Evolutionary conservation across 495 filamentous ascomycete genomes (phyloP).

Genomic region (Venustampulla echinocandica): DNA sequence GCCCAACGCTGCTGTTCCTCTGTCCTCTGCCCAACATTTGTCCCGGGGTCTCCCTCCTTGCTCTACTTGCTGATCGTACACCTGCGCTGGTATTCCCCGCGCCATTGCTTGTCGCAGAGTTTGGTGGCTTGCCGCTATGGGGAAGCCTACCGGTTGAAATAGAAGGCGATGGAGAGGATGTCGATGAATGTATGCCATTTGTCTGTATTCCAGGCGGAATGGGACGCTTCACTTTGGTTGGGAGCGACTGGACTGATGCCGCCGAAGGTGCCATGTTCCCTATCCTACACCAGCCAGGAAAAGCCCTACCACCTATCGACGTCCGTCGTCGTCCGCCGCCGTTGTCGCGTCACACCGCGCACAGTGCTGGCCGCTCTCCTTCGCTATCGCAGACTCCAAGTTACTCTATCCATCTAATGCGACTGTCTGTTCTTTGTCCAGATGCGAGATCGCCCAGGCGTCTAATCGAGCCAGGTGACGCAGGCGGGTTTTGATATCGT

Average conservation of each 20-base stretch:
- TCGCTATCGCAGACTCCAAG: background rate
- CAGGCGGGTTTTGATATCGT: background rate
- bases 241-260: slow-evolving; percentile 12
- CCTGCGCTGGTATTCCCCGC: slow-evolving; percentile 31
- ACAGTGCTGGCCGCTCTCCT: slow-evolving; percentile 6
- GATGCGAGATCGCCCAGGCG: background rate
- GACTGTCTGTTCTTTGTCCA: background rate
- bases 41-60: slow-evolving; percentile 35
- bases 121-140: slow-evolving; percentile 32
- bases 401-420: slow-evolving; percentile 4
- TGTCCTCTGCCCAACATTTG: slow-evolving; percentile 32
- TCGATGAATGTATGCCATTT: slow-evolving; percentile 44
- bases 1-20: slow-evolving; percentile 30
- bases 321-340: background rate
- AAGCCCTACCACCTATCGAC: background rate
- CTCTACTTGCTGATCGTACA: slow-evolving; percentile 38
- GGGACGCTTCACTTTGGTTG: slow-evolving; percentile 63
- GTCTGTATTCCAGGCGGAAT: slow-evolving; percentile 47
- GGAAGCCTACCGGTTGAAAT: slow-evolving; percentile 53
- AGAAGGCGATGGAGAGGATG: slow-evolving; percentile 58
- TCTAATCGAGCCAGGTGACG: background rate
- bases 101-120: slow-evolving; percentile 37
- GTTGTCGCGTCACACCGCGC: too few species aligned
- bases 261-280: slow-evolving; percentile 20
- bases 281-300: background rate